A percentile compares a stretch with the other conserved stretches of the same genome.
These are phyloP conservation scores for Borealophlyctis nickersoniae DNA, from an alignment of 192 early-diverging fungal genomes.

Conservation along the genomic window DNA sequence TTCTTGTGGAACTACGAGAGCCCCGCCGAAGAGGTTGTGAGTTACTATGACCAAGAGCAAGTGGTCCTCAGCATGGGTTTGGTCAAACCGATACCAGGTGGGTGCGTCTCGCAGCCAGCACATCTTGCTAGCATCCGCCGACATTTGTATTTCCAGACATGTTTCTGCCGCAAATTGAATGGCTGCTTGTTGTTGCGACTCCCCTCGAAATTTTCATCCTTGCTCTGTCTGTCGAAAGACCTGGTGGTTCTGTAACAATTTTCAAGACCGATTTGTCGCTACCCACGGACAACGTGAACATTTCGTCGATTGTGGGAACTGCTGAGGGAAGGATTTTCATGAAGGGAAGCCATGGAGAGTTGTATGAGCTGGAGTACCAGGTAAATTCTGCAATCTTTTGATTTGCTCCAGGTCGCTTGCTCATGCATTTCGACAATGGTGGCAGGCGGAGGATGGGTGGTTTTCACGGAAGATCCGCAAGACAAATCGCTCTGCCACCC, in stretches of 20 bases:
- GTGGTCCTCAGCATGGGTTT: constrained; percentile 82
- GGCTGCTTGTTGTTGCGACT: constrained; percentile 84
- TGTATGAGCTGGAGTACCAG: constrained; percentile 89
- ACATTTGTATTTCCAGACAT: constrained; percentile 48
- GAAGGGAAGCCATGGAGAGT: constrained; percentile 77
- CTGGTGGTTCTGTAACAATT: constrained; percentile 62
- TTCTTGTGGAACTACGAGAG: constrained; percentile 92
- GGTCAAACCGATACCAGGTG: constrained; percentile 70
- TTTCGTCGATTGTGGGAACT: constrained; percentile 77
- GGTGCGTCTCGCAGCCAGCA: neutral
- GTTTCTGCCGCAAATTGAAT: constrained; percentile 78
- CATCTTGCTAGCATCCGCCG: neutral
- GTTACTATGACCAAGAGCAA: constrained; percentile 83
- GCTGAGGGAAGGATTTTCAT: constrained; percentile 83
- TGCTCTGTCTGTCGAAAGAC: constrained; percentile 61
- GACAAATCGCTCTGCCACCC: constrained; percentile 66
- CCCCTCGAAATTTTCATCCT: constrained; percentile 79
- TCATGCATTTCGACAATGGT: neutral
- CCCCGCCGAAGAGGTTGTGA: constrained; percentile 38
- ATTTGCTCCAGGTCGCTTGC: constrained; percentile 5
- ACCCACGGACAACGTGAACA: constrained; percentile 75
- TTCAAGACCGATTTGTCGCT: constrained; percentile 78
- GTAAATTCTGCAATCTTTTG: constrained; percentile 12
- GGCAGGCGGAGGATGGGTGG: constrained; percentile 75
- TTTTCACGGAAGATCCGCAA: constrained; percentile 74